Evolutionary conservation across 148 eudicot species (phyloP).

Genomic region (Spergularia bocconei): DNA sequence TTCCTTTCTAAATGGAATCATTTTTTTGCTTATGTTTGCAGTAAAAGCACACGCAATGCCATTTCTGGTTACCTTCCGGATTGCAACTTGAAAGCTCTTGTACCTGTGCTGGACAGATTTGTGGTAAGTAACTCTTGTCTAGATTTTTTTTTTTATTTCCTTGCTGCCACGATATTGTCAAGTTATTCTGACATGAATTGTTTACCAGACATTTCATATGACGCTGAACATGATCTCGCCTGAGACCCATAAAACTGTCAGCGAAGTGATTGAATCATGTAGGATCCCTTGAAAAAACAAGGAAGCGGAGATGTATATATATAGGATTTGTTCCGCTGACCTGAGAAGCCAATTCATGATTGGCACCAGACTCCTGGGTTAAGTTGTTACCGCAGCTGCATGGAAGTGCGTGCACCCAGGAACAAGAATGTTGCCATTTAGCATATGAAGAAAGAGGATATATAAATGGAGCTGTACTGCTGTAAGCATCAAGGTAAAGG

Average conservation of each 20-base stretch:
- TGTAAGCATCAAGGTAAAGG: neutral
- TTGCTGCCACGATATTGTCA: neutral
- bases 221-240: conserved; percentile 88
- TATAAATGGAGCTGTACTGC: no score
- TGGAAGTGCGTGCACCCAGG: no score
- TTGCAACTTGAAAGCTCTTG: conserved; percentile 60
- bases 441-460: no score
- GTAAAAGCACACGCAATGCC: conserved; percentile 63
- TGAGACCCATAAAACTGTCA: conserved; percentile 77
- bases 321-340: neutral
- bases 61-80: conserved; percentile 77
- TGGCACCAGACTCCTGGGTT: no score
- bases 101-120: conserved; percentile 97
- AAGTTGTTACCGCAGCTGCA: no score
- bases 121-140: conserved; percentile 54
- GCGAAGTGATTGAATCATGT: conserved; percentile 88
- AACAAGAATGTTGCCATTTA: no score
- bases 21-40: conserved; percentile 26
- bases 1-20: conserved; percentile 16
- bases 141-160: no score
- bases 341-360: no score
- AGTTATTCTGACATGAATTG: neutral
- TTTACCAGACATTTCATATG: conserved; percentile 78
- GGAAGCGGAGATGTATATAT: conserved; percentile 24
- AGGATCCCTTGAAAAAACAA: conserved; percentile 43